Evolutionary conservation across 805 yeast genomes (phyloP).

Genomic region (Metschnikowia borealis): DNA sequence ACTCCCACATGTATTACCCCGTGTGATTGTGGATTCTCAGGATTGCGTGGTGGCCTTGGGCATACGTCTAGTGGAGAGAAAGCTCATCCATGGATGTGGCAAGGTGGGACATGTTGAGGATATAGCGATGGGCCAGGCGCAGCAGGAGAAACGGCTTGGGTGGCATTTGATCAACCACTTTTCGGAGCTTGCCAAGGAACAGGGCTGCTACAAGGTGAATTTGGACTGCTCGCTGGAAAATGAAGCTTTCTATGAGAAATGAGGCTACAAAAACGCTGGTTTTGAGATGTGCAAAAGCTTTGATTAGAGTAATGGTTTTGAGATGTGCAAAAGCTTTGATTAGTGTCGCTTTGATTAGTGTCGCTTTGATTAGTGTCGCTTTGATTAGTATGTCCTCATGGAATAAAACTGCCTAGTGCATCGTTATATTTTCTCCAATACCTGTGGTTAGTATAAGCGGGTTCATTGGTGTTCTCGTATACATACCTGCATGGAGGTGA

Average conservation of each 20-base stretch:
- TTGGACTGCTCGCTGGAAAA: conserved; percentile 85
- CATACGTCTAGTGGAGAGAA: conserved; percentile 71
- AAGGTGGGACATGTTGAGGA: conserved; percentile 93
- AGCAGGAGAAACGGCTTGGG: conserved; percentile 86
- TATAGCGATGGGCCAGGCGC: conserved; percentile 68
- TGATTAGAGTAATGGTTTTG: too few relatives aligned
- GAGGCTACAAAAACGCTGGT: conserved; percentile 69
- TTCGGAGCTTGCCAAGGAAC: conserved; percentile 51
- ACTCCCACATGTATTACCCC: conserved; percentile 53
- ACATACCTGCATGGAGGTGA: conserved; percentile 65
- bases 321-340: too few relatives aligned
- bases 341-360: too few relatives aligned
- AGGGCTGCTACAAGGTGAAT: conserved; percentile 83
- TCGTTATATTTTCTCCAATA: conserved; percentile 4
- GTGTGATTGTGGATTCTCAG: conserved; percentile 56
- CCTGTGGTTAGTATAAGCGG: conserved; percentile 8
- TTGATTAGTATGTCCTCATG: conserved; percentile 7
- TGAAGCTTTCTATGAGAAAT: conserved; percentile 81
- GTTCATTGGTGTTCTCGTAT: too few relatives aligned
- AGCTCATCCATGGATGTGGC: conserved; percentile 81
- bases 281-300: conserved; percentile 61
- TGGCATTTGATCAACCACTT: conserved; percentile 58
- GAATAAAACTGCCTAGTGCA: background rate
- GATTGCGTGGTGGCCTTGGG: conserved; percentile 78
- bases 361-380: too few relatives aligned